Percentiles rank a stretch among this genome's conserved stretches.
These are phyloP conservation scores for Plantago major DNA, from an alignment of 257 asterid species.

Conservation along the genomic window DNA sequence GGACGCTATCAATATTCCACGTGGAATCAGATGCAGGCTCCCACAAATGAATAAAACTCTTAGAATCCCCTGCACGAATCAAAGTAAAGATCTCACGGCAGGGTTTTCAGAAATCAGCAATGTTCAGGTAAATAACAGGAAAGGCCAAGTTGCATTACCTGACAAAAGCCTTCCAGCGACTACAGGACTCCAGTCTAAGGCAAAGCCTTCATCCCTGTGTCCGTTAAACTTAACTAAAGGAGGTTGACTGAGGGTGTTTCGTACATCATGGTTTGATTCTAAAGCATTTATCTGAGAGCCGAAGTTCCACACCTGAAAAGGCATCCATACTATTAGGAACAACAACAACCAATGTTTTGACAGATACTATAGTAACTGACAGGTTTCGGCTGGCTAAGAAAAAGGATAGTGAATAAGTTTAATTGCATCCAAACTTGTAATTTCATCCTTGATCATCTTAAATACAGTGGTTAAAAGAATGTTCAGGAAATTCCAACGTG, in stretches of 20 bases:
- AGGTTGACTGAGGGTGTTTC: conserved; percentile 48
- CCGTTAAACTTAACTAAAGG: no score
- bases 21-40: conserved; percentile 76
- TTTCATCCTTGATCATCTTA: not conserved
- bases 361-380: not conserved
- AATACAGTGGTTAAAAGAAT: no score
- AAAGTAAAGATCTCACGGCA: conserved; percentile 1
- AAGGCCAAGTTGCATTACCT: conserved; percentile 34
- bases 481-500: no score
- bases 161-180: conserved; percentile 88
- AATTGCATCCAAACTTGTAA: not conserved
- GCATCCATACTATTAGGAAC: conserved; percentile 6
- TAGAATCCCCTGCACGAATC: conserved; percentile 69
- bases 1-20: no score
- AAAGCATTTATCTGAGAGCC: conserved; percentile 69
- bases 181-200: conserved; percentile 93
- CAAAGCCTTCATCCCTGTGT: conserved; percentile 98
- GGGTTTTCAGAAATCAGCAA: conserved; percentile 16
- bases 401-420: no score
- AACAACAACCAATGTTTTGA: conserved; percentile 3
- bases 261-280: conserved; percentile 49
- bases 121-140: not conserved
- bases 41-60: conserved; percentile 75
- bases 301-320: conserved; percentile 86
- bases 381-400: no score